Evolutionary conservation across 2,329 filamentous ascomycete genomes (phyloP).

Genomic region (Cadophora sp.): DNA sequence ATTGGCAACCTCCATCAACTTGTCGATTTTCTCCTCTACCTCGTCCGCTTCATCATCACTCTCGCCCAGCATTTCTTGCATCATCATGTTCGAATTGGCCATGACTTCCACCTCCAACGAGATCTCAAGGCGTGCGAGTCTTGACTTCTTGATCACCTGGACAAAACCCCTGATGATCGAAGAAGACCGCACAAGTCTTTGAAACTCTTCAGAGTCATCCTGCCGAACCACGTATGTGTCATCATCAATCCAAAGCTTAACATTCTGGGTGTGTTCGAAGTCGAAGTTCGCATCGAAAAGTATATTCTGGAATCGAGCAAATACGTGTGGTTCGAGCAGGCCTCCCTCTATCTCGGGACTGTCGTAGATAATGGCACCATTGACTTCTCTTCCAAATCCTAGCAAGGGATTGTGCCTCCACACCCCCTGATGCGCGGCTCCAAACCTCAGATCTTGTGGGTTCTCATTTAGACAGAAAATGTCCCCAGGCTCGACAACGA

Average conservation of each 20-base stretch:
- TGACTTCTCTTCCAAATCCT: conserved; percentile 1
- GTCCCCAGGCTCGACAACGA: conserved; percentile 27
- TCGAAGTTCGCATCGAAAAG: conserved; percentile 27
- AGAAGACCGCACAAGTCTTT: conserved; percentile 14
- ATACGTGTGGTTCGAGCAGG: conserved; percentile 33
- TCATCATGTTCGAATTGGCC: conserved; percentile 22
- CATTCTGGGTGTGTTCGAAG: conserved; percentile 16
- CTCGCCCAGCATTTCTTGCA: conserved; percentile 16
- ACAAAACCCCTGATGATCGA: conserved; percentile 30
- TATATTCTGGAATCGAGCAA: conserved; percentile 31
- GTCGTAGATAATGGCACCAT: conserved; percentile 21
- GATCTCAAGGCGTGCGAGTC: conserved; percentile 24
- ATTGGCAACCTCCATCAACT: conserved; percentile 24
- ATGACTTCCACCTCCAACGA: conserved; percentile 28
- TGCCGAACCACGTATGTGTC: conserved; percentile 17
- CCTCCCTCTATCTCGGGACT: conserved; percentile 9
- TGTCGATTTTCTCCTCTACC: conserved; percentile 20
- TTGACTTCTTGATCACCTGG: conserved; percentile 25
- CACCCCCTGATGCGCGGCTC: conserved; percentile 14
- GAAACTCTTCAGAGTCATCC: conserved; percentile 17
- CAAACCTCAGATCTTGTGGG: conserved; percentile 9
- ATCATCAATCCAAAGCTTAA: conserved; percentile 28
- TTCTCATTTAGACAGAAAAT: conserved; percentile 27
- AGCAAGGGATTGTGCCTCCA: conserved; percentile 32
- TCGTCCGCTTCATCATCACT: conserved; percentile 20